Percentiles rank a stretch among this genome's conserved stretches.
Conservation (phyloP, 108 stramenopile genomes). For the Hondaea fermentalgiana region DNA sequence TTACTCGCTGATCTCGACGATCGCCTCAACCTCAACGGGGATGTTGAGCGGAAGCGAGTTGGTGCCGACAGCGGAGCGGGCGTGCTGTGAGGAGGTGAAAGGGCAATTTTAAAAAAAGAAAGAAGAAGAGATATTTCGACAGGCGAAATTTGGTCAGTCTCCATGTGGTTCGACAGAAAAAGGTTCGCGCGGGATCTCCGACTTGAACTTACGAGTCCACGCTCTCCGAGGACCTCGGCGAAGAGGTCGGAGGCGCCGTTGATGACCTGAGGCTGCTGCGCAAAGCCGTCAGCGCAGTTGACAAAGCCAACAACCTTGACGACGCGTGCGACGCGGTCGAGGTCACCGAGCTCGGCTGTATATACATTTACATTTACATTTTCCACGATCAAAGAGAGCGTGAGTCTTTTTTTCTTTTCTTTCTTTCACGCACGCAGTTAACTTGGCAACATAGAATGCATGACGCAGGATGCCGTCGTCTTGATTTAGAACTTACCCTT, state of each 20-base stretch:
- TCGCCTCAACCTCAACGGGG: slow-evolving; percentile 59
- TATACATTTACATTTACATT: not conserved
- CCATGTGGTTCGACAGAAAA: too few species aligned
- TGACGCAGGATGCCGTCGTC: not conserved
- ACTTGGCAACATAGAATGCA: not conserved
- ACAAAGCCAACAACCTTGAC: slow-evolving; percentile 64
- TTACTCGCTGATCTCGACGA: slow-evolving; percentile 48
- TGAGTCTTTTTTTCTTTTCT: not conserved
- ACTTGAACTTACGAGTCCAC: slow-evolving; percentile 26
- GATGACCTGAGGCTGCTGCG: slow-evolving; percentile 55
- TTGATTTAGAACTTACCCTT: slow-evolving; percentile 46
- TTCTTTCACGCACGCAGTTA: not conserved
- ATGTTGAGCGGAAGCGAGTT: slow-evolving; percentile 59
- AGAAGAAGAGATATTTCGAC: not conserved
- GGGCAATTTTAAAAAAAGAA: not conserved
- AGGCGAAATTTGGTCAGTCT: too few species aligned
- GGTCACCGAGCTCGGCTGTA: slow-evolving; percentile 43
- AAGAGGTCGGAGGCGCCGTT: slow-evolving; percentile 63
- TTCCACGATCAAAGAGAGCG: not conserved
- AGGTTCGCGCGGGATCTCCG: not conserved
- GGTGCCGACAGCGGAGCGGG: slow-evolving; percentile 57
- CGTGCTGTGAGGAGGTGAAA: slow-evolving; percentile 21
- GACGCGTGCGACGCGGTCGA: slow-evolving; percentile 46
- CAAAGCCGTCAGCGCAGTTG: slow-evolving; percentile 57
- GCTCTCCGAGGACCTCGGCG: slow-evolving; percentile 56